Evolutionary conservation across 257 asterid species (phyloP).

Genomic region (Solanum commersonii): DNA sequence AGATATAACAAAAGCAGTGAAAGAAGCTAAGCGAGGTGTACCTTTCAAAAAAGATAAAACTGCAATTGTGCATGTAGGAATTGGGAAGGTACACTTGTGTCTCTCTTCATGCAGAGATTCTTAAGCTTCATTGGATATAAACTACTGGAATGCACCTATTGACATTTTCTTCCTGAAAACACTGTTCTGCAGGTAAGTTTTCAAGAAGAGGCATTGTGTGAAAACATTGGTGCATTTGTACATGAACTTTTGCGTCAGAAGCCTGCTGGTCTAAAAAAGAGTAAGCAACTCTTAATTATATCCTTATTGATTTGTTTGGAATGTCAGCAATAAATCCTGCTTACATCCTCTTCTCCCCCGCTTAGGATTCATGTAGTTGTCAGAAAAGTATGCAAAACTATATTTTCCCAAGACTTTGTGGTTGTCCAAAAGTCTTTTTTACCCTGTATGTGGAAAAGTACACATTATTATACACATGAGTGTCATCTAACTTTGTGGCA

Average conservation of each 20-base stretch:
- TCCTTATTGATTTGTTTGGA: background rate
- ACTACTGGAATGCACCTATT: background rate
- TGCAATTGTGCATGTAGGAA: slow-evolving; percentile 91
- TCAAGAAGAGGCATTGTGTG: slow-evolving; percentile 70
- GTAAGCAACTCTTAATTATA: slow-evolving; percentile 37
- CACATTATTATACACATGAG: background rate
- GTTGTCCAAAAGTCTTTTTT: background rate
- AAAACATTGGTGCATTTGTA: slow-evolving; percentile 83
- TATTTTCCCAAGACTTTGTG: background rate
- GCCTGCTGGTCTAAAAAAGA: slow-evolving; percentile 90
- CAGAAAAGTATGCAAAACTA: background rate
- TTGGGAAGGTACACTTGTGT: slow-evolving; percentile 70
- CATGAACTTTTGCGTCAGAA: slow-evolving; percentile 84
- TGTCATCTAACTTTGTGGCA: background rate
- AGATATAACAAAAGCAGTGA: slow-evolving; percentile 61
- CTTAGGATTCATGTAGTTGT: background rate
- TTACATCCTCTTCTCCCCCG: background rate
- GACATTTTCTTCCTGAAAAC: background rate
- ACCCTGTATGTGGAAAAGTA: background rate
- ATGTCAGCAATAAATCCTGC: background rate
- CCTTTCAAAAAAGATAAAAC: slow-evolving; percentile 88
- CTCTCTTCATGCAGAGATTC: background rate
- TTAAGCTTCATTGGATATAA: background rate
- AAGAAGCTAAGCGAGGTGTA: slow-evolving; percentile 61
- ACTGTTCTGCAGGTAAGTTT: slow-evolving; percentile 53